A percentile compares a stretch with the other conserved stretches of the same genome.
Evolutionary conservation across 1,284 basidiomycete genomes (phyloP).

Genomic region (Ganoderma meredithae): DNA sequence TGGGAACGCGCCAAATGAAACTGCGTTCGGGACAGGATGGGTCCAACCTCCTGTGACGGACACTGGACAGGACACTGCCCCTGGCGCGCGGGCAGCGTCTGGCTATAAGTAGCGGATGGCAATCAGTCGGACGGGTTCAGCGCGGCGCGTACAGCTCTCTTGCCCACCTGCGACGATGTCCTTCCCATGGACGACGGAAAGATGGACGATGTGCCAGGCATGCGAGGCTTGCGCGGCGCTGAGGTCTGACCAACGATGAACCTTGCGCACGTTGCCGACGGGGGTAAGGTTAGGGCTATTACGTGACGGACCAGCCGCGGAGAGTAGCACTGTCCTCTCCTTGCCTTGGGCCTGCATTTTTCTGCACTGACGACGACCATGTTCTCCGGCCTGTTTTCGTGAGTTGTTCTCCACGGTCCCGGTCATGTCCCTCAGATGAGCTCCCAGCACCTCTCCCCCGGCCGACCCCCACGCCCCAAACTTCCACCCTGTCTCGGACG

Average conservation of each 20-base stretch:
- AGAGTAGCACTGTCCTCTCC: neutral
- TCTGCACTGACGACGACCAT: slow-evolving; percentile 45
- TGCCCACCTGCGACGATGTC: slow-evolving; percentile 2
- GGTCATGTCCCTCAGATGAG: slow-evolving; percentile 28
- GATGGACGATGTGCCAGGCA: neutral
- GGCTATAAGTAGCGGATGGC: too few relatives aligned
- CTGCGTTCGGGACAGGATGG: neutral
- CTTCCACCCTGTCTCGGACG: slow-evolving; percentile 79
- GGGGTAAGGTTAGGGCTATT: slow-evolving; percentile 3
- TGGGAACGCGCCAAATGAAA: neutral
- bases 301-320: neutral
- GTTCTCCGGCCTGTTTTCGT: slow-evolving; percentile 80
- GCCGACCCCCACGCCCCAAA: slow-evolving; percentile 74
- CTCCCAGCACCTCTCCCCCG: slow-evolving; percentile 56
- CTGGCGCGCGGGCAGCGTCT: neutral
- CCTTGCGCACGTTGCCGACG: neutral
- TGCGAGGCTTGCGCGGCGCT: slow-evolving; percentile 1
- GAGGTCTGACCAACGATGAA: neutral
- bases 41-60: neutral
- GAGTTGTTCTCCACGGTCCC: slow-evolving; percentile 46
- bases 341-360: neutral
- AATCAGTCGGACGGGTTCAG: neutral
- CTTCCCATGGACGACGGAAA: neutral
- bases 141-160: neutral
- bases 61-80: neutral